Evolutionary conservation across 345 rosid species (phyloP), one percentile per base, ranked within the genome.

Genomic region (Raphanus raphanistrum): DNA sequence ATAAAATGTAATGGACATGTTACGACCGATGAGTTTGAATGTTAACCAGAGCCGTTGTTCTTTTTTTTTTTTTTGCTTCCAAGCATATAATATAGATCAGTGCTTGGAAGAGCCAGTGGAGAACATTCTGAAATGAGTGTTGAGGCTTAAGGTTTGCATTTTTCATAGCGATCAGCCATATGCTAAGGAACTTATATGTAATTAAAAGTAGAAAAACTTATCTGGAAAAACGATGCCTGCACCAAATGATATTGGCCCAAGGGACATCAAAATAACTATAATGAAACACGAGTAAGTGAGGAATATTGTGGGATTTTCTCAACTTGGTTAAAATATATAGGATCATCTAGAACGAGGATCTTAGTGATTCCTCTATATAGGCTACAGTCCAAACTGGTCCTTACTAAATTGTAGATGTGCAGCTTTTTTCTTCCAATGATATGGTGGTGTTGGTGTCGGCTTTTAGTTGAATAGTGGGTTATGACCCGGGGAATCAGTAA

Each of bases 301-400:
- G 29, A 64, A 7, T 9, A 63, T 3, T 33, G n/a, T 36, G 55
- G 71, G 63, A 11, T 11, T 70, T 10, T 73, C 41, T 50, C 0
- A 63, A 45, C 48, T 31, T 54, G 64, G 64, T 65, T 15, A 62
- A 50, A 62, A 50, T 36, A 64, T 52, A 52, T 25, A 50, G 27
- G 48, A 33, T 6, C n/a, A 27, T 16, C 17, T 10, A 11, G 4
- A 36, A 26, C 65, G 4, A 57, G 15, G 55, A 26, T 71, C 74
- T 35, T 25, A 45, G n/a, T 5, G 52, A 43, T 11, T 11, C 27
- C 35, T 71, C 36, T 71, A 16, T 62, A 32, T 52, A 48, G 2
- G 26, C 31, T 29, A 43, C 13, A 43, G 29, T 31, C 61, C 33
- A 62, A 72, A 12, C 48, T 45, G 76, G 13, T 71, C 48, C 31